These are phyloP conservation scores for Boechera divaricarpa DNA, from an alignment of 345 rosid genomes.

Conservation along the genomic window DNA sequence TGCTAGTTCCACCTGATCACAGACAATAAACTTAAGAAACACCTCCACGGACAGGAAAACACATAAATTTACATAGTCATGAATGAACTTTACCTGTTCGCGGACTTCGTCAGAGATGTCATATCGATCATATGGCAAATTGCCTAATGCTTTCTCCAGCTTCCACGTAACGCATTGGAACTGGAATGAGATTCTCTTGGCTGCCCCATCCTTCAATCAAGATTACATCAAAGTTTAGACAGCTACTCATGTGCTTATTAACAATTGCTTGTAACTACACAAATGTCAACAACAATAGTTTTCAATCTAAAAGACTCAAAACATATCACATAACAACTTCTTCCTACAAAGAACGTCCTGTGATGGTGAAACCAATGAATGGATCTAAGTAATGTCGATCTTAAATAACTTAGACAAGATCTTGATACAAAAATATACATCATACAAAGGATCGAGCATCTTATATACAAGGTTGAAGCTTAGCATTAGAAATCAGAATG, in stretches of 20 bases:
- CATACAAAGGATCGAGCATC: no score
- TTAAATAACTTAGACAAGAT: no score
- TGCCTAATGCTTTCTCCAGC: slow-evolving; percentile 76
- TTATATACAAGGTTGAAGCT: no score
- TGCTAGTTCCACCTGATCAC: slow-evolving; percentile 70
- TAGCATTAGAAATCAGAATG: no score
- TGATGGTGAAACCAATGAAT: background rate
- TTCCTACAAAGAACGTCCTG: background rate
- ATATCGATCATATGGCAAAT: slow-evolving; percentile 66
- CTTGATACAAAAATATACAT: no score
- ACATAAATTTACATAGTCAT: background rate
- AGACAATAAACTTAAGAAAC: slow-evolving; percentile 15
- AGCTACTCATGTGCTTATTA: background rate
- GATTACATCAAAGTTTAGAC: slow-evolving; percentile 49
- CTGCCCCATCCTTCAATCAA: slow-evolving; percentile 73
- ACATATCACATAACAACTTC: background rate
- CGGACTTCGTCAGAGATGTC: slow-evolving; percentile 85
- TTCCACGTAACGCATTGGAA: slow-evolving; percentile 87
- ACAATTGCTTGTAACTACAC: slow-evolving; percentile 35
- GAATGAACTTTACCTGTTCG: slow-evolving; percentile 64
- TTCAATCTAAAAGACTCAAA: slow-evolving; percentile 6
- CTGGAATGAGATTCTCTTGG: slow-evolving; percentile 70
- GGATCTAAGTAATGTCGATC: background rate
- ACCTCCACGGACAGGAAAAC: background rate
- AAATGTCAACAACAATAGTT: slow-evolving; percentile 25